These are phyloP conservation scores for Candida neerlandica DNA, from an alignment of 1,139 yeast species.

Conservation along the genomic window DNA sequence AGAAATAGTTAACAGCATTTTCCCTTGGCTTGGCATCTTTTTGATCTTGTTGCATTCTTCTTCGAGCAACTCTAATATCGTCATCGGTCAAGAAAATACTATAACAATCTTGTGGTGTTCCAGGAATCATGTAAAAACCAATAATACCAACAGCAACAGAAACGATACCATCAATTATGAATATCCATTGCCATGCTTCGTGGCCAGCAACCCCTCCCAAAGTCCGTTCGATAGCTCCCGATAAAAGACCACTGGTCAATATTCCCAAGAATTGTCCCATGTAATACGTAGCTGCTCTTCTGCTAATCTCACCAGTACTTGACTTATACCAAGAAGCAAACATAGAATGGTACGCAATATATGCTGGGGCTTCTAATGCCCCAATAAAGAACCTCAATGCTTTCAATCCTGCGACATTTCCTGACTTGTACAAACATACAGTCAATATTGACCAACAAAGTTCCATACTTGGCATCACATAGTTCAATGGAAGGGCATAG, in stretches of 20 bases:
- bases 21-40: slow-evolving; percentile 33
- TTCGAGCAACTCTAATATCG: slow-evolving; percentile 44
- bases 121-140: too few relatives aligned
- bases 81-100: too few relatives aligned
- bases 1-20: slow-evolving; percentile 31
- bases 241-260: slow-evolving; percentile 63
- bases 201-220: slow-evolving; percentile 31
- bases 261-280: slow-evolving; percentile 60
- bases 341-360: slow-evolving; percentile 60
- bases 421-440: slow-evolving; percentile 51
- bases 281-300: slow-evolving; percentile 41
- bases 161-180: too few relatives aligned
- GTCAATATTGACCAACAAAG: slow-evolving; percentile 70
- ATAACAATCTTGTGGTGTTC: too few relatives aligned
- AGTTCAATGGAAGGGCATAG: slow-evolving; percentile 53
- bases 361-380: slow-evolving; percentile 62
- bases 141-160: too few relatives aligned
- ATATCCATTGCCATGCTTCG: too few relatives aligned
- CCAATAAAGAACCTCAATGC: slow-evolving; percentile 65
- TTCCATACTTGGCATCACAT: slow-evolving; percentile 60
- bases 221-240: slow-evolving; percentile 56
- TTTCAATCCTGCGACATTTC: slow-evolving; percentile 49
- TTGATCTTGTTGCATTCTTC: slow-evolving; percentile 51
- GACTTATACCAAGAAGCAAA: slow-evolving; percentile 63
- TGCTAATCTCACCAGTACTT: slow-evolving; percentile 52